Conservation (phyloP, 2,329 filamentous ascomycete genomes). For the Fusarium begoniae region DNA sequence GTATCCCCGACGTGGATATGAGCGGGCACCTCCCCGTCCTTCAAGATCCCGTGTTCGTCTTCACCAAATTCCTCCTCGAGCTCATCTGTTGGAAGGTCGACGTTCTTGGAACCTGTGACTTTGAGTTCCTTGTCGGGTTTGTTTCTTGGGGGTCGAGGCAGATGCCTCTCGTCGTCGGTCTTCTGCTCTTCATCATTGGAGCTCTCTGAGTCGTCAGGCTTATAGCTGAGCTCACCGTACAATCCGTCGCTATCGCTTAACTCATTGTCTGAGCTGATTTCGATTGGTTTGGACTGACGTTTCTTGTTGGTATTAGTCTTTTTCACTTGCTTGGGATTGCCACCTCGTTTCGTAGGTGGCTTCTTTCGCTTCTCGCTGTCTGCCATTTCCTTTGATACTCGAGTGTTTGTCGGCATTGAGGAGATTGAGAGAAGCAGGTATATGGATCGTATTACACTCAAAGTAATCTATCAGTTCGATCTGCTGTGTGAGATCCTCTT, state of each 20-base stretch:
- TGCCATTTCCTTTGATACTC: neutral
- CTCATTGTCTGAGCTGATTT: neutral
- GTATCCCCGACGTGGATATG: neutral
- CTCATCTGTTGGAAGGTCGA: fast-evolving
- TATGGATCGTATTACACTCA: no score
- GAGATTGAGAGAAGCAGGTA: neutral
- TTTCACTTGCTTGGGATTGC: fast-evolving
- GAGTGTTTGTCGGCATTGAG: no score
- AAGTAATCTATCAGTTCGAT: neutral
- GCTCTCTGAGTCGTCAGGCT: no score
- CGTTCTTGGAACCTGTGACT: no score
- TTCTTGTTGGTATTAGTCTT: neutral
- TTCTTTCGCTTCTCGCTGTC: neutral
- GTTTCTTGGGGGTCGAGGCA: neutral
- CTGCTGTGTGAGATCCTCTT: neutral
- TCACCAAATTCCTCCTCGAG: neutral
- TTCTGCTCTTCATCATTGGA: neutral
- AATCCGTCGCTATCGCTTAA: neutral
- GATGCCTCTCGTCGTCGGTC: neutral
- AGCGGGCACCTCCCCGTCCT: neutral
- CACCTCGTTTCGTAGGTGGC: fast-evolving
- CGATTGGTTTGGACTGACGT: fast-evolving
- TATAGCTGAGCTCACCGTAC: no score
- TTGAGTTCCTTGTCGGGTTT: neutral
- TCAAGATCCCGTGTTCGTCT: neutral